Evolutionary conservation across 2,329 filamentous ascomycete species (phyloP).

Genomic region (Fusarium newnesense): DNA sequence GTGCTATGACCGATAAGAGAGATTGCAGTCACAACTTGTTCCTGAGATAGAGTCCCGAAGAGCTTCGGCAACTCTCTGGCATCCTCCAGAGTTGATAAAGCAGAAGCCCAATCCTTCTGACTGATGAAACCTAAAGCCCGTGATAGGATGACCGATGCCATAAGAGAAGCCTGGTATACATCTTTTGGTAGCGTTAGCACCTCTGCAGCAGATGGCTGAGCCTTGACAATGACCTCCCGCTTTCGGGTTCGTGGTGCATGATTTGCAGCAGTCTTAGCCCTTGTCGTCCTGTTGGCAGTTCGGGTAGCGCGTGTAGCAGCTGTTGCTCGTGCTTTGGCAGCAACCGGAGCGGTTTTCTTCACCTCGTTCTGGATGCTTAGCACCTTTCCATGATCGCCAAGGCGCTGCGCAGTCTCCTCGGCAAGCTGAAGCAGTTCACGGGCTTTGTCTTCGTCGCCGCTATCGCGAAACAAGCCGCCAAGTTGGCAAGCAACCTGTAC

Average conservation of each 20-base stretch:
- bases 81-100: slow-evolving; percentile 64
- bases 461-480: slow-evolving; percentile 64
- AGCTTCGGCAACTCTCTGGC: slow-evolving; percentile 57
- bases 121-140: slow-evolving; percentile 58
- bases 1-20: slow-evolving; percentile 75
- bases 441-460: slow-evolving; percentile 57
- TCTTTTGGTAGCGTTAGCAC: slow-evolving; percentile 44
- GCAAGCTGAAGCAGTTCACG: slow-evolving; percentile 58
- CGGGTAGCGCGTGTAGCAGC: slow-evolving; percentile 41
- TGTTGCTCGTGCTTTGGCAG: slow-evolving; percentile 28
- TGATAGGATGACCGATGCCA: slow-evolving; percentile 50
- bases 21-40: slow-evolving; percentile 73
- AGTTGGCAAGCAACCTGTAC: slow-evolving; percentile 64
- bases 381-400: slow-evolving; percentile 43
- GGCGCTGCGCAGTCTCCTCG: slow-evolving; percentile 57
- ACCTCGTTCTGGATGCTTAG: slow-evolving; percentile 5
- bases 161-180: slow-evolving; percentile 51
- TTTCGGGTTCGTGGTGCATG: slow-evolving; percentile 31
- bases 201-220: slow-evolving; percentile 36
- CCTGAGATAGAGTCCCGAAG: slow-evolving; percentile 53
- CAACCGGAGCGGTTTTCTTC: slow-evolving; percentile 25
- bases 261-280: slow-evolving; percentile 32
- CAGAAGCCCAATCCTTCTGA: slow-evolving; percentile 67
- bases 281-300: slow-evolving; percentile 42
- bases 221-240: slow-evolving; percentile 37